These are phyloP conservation scores for Articulospora tetracladia DNA, from an alignment of 495 filamentous ascomycete genomes.

Conservation along the genomic window DNA sequence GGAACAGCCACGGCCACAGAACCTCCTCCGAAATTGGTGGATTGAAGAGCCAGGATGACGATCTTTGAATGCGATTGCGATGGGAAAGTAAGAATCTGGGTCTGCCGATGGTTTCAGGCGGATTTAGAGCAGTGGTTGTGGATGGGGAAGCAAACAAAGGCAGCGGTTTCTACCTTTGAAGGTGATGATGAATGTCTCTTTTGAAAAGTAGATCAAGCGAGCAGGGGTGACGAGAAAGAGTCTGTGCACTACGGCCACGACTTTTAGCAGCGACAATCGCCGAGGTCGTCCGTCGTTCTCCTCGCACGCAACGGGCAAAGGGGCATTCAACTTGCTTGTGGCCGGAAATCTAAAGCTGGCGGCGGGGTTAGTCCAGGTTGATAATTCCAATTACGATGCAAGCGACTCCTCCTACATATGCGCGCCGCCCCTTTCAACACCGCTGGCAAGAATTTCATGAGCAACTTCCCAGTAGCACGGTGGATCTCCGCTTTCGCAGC, in stretches of 20 bases:
- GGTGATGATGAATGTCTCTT: slow-evolving; percentile 1
- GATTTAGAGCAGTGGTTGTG: not conserved
- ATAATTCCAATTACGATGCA: too few relatives aligned
- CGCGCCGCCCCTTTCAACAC: not conserved
- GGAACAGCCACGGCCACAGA: slow-evolving; percentile 48
- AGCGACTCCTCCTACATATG: not conserved
- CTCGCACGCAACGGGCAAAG: too few relatives aligned
- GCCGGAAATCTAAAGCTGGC: too few relatives aligned
- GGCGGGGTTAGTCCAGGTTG: too few relatives aligned
- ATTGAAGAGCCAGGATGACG: slow-evolving; percentile 54
- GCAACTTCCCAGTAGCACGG: not conserved
- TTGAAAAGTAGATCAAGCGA: not conserved
- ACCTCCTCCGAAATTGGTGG: slow-evolving; percentile 42
- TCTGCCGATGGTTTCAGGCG: not conserved
- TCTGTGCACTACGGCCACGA: not conserved
- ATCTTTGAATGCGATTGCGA: slow-evolving; percentile 11
- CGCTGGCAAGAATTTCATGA: too few relatives aligned
- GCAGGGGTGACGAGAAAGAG: not conserved
- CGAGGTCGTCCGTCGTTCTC: not conserved
- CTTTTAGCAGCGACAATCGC: not conserved
- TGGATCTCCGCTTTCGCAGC: not conserved
- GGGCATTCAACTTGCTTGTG: too few relatives aligned
- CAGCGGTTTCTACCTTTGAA: not conserved
- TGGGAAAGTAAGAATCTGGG: not conserved
- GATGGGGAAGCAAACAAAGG: not conserved